Base-by-base conservation (phyloP, 1,139 yeast species). In the Blastobotrys raffinosifermentans region DNA sequence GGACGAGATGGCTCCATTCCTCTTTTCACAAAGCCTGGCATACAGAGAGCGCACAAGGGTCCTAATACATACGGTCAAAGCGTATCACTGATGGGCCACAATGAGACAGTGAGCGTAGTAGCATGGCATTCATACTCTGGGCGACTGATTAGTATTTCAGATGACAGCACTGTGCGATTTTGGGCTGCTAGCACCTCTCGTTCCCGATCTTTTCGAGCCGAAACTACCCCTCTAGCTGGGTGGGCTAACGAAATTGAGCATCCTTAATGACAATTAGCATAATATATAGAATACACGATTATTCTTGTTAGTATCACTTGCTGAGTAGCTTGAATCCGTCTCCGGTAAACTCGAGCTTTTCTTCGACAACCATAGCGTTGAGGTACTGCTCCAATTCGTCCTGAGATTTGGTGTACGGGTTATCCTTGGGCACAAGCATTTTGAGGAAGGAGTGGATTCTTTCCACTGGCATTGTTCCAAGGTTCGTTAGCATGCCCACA, bases 401-500 rank as follows among this genome's bases (percentile, higher is more conserved):
- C 32, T 55, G 51, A 1, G 70, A 58, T 14, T 66, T 60, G 19
- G 62, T 57, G 43, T 68, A 72, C 2, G 67, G 66, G n/a, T 61
- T 60, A 8, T 73, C 77, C 40, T 65, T 66, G 1, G 82, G 80
- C 1, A 73, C 73, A 7, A 76, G 66, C 59, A 73, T 67, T 31
- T 64, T 65, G 37, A 78, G 56, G 48, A 77, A 73, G 8, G 73
- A 66, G 40, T 75, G 79, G 20, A 78, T 70, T 42, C 72, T 64
- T 13, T 62, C 68, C 2, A 64, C 53, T 4, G 75, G 71, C 43
- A 75, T 54, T 1, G 72, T 52, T 0, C 78, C 80, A 34, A 75
- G 58, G 43, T 75, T 77, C 3, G 70, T 72, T 29, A 77, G 58
- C 74, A 77, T 75, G 1, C 76, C 77, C 11, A 55, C 60, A 25